Evolutionary conservation across 371 early-diverging fungal genomes (phyloP), one percentile per base, ranked within the genome.

Genomic region (Mortierella sp.): DNA sequence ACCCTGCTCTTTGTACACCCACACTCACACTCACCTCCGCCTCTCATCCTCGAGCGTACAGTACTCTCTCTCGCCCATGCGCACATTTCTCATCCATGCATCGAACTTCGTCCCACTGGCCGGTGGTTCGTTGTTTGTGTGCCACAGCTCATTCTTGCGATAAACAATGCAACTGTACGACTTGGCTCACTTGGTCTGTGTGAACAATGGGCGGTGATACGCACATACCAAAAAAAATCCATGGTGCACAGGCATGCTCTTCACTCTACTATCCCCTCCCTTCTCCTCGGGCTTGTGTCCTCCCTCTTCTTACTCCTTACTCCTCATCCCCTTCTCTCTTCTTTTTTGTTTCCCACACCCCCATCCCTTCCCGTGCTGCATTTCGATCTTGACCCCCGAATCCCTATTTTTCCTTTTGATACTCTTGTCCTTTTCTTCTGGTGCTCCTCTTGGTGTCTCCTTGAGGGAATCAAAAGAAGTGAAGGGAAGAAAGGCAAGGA

Each of bases 341-440:
- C 22, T 61, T 22, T 34, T 19, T 13, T 5, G 16, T 45, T 45
- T 11, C 61, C 61, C 37, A 31, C 37, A 61, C 31, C 14, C 55
- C 8, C 14, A 29, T 61, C 61, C 61, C 16, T 22, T 37, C 22
- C 61, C 61, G 37, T 61, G 61, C 19, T n/a, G 37, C 37, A 61
- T 22, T 34, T 61, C 61, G 19, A 61, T 61, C 37, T 7, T 58
- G 61, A 58, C 61, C 61, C 61, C 37, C 61, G 34, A 58, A 58
- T 58, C 61, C 61, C 22, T 58, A n/a, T 55, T 31, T 26, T n/a
- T 31, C 4, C 52, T 52, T 26, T 52, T 24, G n/a, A 52, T 11
- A 29, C 14, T 53, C 34, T 4, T 16, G 31, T 22, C 34, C 19
- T 58, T 31, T 55, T 34, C 31, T 31, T 31, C 31, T 37, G 61